Conservation (phyloP, 2,329 filamentous ascomycete species). For the Proliferodiscus dingleyae region DNA sequence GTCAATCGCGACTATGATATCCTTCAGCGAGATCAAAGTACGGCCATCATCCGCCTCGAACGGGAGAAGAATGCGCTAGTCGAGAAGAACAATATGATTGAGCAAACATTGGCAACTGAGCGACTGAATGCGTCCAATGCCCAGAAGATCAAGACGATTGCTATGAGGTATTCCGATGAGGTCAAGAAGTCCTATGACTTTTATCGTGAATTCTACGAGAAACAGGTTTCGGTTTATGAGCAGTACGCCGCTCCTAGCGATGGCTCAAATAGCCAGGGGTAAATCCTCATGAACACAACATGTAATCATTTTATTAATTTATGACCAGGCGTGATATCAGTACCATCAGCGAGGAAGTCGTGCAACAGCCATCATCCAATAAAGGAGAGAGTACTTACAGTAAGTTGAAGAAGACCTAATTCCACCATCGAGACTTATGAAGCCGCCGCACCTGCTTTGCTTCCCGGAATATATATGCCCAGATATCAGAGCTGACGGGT, state of each 20-base stretch:
- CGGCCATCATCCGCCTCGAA: not conserved
- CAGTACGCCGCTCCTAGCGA: not conserved
- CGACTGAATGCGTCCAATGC: not conserved
- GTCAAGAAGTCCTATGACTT: not conserved
- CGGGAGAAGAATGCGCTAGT: not conserved
- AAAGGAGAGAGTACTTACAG: too few species aligned
- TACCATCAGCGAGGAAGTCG: not conserved
- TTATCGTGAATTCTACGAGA: not conserved
- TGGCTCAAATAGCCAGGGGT: not conserved
- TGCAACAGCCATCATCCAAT: too few species aligned
- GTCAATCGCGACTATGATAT: not conserved
- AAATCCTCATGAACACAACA: not conserved
- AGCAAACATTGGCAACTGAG: not conserved
- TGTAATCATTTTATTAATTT: not conserved
- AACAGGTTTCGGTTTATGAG: not conserved
- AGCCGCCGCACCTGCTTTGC: too few species aligned
- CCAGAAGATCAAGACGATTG: not conserved
- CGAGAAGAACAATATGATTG: not conserved
- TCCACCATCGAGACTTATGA: too few species aligned
- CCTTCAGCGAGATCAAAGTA: not conserved
- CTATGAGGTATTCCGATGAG: not conserved
- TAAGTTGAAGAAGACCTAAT: too few species aligned
- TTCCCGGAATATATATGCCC: too few species aligned
- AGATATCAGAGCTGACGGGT: too few species aligned
- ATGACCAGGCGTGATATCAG: not conserved